These are phyloP conservation scores for Apiotrichum gracile DNA, from an alignment of 1,284 basidiomycete species.

Conservation along the genomic window DNA sequence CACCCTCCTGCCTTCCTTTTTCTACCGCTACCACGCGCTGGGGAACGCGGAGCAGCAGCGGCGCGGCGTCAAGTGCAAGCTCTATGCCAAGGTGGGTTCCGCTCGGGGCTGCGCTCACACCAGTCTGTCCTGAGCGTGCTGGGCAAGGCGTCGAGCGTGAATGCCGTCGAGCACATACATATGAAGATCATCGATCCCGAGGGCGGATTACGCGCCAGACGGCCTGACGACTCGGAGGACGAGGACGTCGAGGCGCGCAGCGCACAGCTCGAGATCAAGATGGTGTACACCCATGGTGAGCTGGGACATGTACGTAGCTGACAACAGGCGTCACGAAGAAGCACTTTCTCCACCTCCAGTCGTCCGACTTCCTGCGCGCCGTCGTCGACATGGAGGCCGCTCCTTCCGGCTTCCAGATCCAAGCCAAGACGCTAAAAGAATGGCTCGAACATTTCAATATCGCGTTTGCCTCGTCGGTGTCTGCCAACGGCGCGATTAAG, in stretches of 20 bases:
- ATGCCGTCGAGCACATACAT: constrained; percentile 39
- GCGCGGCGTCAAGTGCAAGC: constrained; percentile 38
- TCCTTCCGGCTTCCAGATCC: constrained; percentile 37
- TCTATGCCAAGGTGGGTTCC: constrained; percentile 42
- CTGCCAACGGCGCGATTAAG: constrained; percentile 7
- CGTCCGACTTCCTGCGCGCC: constrained; percentile 39
- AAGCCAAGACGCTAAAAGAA: constrained; percentile 37
- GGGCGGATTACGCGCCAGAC: constrained; percentile 12
- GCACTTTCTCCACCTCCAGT: constrained; percentile 41
- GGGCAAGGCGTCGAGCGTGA: constrained; percentile 32
- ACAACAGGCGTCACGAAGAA: constrained; percentile 42
- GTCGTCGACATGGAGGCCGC: constrained; percentile 40
- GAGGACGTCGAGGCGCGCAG: constrained; percentile 6
- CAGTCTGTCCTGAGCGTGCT: constrained; percentile 45
- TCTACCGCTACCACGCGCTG: constrained; percentile 29
- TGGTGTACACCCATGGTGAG: constrained; percentile 45
- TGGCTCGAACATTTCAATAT: constrained; percentile 46
- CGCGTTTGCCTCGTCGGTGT: constrained; percentile 11
- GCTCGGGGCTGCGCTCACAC: neutral
- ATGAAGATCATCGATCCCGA: constrained; percentile 39
- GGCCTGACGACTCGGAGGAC: constrained; percentile 5
- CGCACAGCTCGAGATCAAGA: constrained; percentile 24
- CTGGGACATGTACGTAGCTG: neutral
- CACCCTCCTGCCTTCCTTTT: constrained; percentile 37
- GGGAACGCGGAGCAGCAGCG: constrained; percentile 23